Base-by-base conservation (phyloP, 306 rosid genomes). In the Parietaria judaica region DNA sequence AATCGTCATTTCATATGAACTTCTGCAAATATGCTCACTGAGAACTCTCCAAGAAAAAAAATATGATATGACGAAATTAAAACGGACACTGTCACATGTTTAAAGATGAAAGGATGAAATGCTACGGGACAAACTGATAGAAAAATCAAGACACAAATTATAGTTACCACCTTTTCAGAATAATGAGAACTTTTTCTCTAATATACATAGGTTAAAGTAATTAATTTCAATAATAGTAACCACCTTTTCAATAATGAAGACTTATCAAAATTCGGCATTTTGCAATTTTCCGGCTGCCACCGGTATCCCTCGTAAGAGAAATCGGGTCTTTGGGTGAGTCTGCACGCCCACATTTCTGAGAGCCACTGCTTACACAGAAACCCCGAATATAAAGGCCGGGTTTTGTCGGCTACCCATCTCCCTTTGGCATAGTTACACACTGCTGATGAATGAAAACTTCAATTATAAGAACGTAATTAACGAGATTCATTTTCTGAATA, bases 291-390 rank as follows among this genome's bases (percentile, higher is more conserved):
- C 23, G 99, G 94, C 79, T 65, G 84, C 96, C 94, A 88, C 58
- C 84, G 78, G 71, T 86, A 88, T 64, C 90, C 85, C 81, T 92
- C 96, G 31, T 58, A 88, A 5, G 90, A 84, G 74, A 92, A 92
- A 74, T 84, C 90, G 51, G 79, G 76, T 49, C 95, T 78, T 67
- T 76, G 74, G 51, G 95, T 86, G 74, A 79, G 70, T 79, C 95
- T 92, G 74, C 97, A 92, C 3, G 99, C 77, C 96, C 96, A 92
- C 96, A 88, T 84, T 61, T 72, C 16, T 58, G 96, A 86, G 67
- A 92, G 76, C 96, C 96, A 92, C 65, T 75, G 74, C 78, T 92
- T 86, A 69, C 97, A 88, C 65, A 70, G 60, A 58, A 78, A 76
- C 60, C 99, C 94, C 54, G 90, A 92, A 88, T 92, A 92, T 62